These are phyloP conservation scores for Lophiostoma macrostomum DNA, from an alignment of 495 filamentous ascomycete species.

Conservation along the genomic window DNA sequence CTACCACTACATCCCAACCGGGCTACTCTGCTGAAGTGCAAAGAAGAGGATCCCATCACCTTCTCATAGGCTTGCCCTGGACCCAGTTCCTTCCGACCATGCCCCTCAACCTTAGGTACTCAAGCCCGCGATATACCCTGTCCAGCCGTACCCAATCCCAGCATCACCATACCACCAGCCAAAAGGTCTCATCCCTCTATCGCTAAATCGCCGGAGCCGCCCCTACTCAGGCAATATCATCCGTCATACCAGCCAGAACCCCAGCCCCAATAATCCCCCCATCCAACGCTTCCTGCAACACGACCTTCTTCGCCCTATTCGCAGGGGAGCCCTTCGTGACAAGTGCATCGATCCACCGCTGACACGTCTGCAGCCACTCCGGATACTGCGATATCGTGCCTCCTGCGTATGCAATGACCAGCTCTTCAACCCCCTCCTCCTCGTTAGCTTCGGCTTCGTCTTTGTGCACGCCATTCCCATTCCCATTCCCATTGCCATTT, in stretches of 20 bases:
- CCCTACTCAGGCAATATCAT: slow-evolving; percentile 26
- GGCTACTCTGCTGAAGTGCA: too few relatives aligned
- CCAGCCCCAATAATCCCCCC: slow-evolving; percentile 75
- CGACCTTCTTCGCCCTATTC: slow-evolving; percentile 56
- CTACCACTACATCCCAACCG: too few relatives aligned
- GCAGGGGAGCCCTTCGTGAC: slow-evolving; percentile 55
- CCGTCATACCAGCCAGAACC: slow-evolving; percentile 61
- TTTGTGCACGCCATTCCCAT: slow-evolving; percentile 7
- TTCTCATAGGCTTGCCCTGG: too few relatives aligned
- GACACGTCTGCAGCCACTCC: slow-evolving; percentile 65
- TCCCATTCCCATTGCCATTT: too few relatives aligned
- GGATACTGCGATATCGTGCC: slow-evolving; percentile 77
- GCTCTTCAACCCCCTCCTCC: slow-evolving; percentile 45
- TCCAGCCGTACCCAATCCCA: too few relatives aligned
- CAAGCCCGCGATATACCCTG: too few relatives aligned
- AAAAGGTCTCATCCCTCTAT: too few relatives aligned
- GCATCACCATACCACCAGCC: too few relatives aligned
- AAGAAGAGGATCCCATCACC: too few relatives aligned
- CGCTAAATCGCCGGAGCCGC: too few relatives aligned
- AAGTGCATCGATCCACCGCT: slow-evolving; percentile 63
- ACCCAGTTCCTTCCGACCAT: too few relatives aligned
- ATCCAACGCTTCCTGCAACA: slow-evolving; percentile 67
- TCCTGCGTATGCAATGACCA: slow-evolving; percentile 75
- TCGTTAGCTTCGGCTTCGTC: not conserved
- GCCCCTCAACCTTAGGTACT: too few relatives aligned